Base-by-base conservation (phyloP, 345 rosid species). In the Acer negundo region DNA sequence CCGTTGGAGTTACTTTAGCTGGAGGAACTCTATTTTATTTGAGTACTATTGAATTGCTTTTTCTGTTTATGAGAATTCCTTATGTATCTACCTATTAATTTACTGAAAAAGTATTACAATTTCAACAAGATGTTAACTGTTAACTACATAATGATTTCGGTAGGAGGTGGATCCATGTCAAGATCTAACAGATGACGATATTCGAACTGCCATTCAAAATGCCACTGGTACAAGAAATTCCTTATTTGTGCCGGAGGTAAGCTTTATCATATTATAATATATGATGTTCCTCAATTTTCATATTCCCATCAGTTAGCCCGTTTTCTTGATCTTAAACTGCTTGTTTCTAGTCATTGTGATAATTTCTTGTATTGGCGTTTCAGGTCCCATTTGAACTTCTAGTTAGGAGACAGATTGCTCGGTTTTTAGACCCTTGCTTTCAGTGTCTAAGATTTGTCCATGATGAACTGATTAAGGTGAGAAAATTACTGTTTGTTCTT, bases 341-440 rank as follows among this genome's bases (percentile, higher is more conserved):
- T 28, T 72, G 64, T 55, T 42, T 70, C 12, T 12, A 40, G 35
- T 69, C 77, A 64, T 7, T 46, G 10, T 51, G 49, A 61, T 56
- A 65, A 72, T 62, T 69, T 42, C 8, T 62, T 9, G 46, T 40
- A 72, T 40, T 73, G 64, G 44, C 67, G 73, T 55, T 82, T 75
- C 76, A 91, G 96, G 89, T 86, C 35, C 93, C 93, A 59, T 91
- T 91, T 87, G 93, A 91, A 84, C 89, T 88, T 82, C 85, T 91
- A 68, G 85, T 87, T 65, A 75, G 90, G 85, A 88, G 84, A 80
- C 92, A 90, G 82, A 90, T 91, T 59, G 85, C 87, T 79, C 91
- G 80, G 66, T 73, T 91, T 82, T 56, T 86, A 73, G 92, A 91
- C 44, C 96, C 96, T 38, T 84, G 92, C 82, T 92, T 87, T 70